Evolutionary conservation across 495 filamentous ascomycete genomes (phyloP), one percentile per base, ranked within the genome.

Genomic region (Cladorrhinum samala): DNA sequence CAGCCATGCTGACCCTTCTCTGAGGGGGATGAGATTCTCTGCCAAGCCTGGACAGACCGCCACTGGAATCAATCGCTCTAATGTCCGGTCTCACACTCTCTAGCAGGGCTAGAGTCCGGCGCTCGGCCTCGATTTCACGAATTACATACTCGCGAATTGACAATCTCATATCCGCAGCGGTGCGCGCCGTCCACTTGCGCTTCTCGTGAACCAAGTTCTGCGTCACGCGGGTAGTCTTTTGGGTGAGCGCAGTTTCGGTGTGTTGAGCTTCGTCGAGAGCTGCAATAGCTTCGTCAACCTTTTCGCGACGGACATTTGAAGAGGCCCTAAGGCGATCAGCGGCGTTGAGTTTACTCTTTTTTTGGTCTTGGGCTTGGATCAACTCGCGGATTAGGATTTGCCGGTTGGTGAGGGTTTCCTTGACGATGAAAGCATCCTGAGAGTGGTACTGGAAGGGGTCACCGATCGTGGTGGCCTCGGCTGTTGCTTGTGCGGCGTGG

Each of bases 371-470:
- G 2, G 93, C 91, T 67, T 93, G 85, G 21, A 95, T 66, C 41
- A 96, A 80, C 57, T 99, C 94, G 44, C 94, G 89, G 27, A 96
- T 86, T n/a, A 99, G 79, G 63, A 99, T 95, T 68, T 99, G 94
- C 2, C 94, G 86, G 72, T 99, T 99, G 17, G 94, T 99, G 57
- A 99, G 80, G 19, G 92, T 96, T 64, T 99, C 94, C 70, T 99
- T 99, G 58, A 99, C 94, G 63, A 97, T 95, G 66, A 97, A 93
- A 20, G 94, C 89, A 64, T 99, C 93, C 13, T 85, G 84, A 21
- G 91, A 96, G 70, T 99, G 91, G 65, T 99, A 97, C 55, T 87
- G 86, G 48, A 99, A 81, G 6, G 94, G 90, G 61, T 97, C 94
- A 43, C 88, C 89, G 42, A 99, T 78, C 0, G 92, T 96, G 1